These are phyloP conservation scores for Dictyostelium brefeldianum DNA, from an alignment of 78 protist genomes.

Conservation along the genomic window DNA sequence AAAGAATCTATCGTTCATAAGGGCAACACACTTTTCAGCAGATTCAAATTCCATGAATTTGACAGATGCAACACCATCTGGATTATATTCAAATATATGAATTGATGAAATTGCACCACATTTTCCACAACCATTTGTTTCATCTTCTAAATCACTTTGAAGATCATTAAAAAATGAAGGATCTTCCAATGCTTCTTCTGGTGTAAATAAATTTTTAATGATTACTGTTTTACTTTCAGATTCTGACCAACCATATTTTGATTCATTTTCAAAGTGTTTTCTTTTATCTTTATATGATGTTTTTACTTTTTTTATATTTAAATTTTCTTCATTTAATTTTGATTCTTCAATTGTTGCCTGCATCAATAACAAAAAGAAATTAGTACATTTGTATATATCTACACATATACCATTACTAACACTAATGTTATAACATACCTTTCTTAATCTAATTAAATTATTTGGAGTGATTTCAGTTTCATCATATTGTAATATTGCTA, in stretches of 20 bases:
- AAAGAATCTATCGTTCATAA: constrained; percentile 81
- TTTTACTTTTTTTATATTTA: background rate
- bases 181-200: constrained; percentile 42
- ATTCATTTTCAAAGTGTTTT: background rate
- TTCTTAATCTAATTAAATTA: constrained; percentile 19
- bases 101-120: constrained; percentile 76
- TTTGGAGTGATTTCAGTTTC: constrained; percentile 54
- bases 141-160: constrained; percentile 64
- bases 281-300: constrained; percentile 28
- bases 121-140: constrained; percentile 62
- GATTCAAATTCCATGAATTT: constrained; percentile 68
- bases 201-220: constrained; percentile 45
- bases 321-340: background rate
- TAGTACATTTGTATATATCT: constrained; percentile 7
- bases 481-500: constrained; percentile 72
- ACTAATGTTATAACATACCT: constrained; percentile 12
- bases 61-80: constrained; percentile 82
- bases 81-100: constrained; percentile 68
- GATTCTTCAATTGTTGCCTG: constrained; percentile 59
- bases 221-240: constrained; percentile 54
- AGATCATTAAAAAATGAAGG: constrained; percentile 68
- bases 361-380: background rate
- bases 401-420: too few species aligned
- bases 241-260: constrained; percentile 66
- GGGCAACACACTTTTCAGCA: constrained; percentile 78